Base-by-base conservation (phyloP, 1,139 yeast genomes). In the Wickerhamomyces sp. region DNA sequence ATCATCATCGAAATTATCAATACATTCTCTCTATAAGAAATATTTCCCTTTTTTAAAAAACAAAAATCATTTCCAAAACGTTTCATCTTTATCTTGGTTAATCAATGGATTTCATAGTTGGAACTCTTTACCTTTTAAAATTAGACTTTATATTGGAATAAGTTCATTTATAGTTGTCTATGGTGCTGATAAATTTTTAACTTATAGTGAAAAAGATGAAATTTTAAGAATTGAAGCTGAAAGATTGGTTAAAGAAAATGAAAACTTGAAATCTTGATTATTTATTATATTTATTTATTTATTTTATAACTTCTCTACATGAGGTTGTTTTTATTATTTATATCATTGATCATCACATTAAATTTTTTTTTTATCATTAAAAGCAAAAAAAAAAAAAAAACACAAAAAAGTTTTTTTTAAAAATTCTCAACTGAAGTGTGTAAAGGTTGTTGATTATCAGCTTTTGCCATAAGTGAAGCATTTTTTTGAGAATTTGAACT, bases 151-250 rank as follows among this genome's bases (percentile, higher is more conserved):
- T 33, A 35, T 49, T 18, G 53, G 49, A 6, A 34, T 24, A 1
- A 45, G 50, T 4, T 45, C 52, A 4, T 47, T 47, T 19, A 11
- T 37, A 3, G 50, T 49, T 15, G 53, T 44, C 3, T 38, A 40
- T 19, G n/a, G 40, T 7, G 41, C 47, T 15, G 53, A 49, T 17
- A 37, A 37, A 20, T 47, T 40, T 20, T 19, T 47, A 9, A 40
- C 41, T 1, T 23, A 18, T 13, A 32, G 37, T 12, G 46, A 44
- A 28, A 31, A 39, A n/a, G 37, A 36, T n/a, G 14, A 25, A n/a
- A 21, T 10, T 11, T 24, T 40, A 20, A 37, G 35, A 18, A 26
- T 26, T 20, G 37, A 32, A 16, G 34, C 40, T 25, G 39, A 33
- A 23, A 36, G 28, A 12, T 19, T 35, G 25, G 44, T 26, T 6